Evolutionary conservation across 306 rosid genomes (phyloP).

Genomic region (Malus sylvestris): DNA sequence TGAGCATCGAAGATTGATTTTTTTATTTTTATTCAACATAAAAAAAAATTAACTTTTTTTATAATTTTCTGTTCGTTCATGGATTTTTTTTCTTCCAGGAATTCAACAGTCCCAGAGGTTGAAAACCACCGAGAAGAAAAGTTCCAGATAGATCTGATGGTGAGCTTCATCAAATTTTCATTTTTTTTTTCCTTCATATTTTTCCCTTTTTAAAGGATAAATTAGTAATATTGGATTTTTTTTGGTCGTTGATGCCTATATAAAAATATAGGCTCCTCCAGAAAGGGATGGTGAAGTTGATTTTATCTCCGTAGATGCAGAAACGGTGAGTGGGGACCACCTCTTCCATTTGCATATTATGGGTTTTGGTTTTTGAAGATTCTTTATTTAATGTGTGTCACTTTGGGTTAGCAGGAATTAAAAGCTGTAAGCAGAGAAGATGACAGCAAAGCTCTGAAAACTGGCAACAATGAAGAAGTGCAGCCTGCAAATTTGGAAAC

Average conservation of each 20-base stretch:
- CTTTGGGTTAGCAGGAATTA: slow-evolving; percentile 41
- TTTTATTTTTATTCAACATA: background rate
- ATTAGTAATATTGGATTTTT: background rate
- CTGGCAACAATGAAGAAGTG: slow-evolving; percentile 38
- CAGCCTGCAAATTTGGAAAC: slow-evolving; percentile 30
- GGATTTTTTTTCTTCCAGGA: slow-evolving; percentile 31
- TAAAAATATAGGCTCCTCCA: slow-evolving; percentile 62
- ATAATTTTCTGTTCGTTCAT: slow-evolving; percentile 7
- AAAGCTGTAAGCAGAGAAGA: slow-evolving; percentile 55
- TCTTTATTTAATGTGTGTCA: background rate
- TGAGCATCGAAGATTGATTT: slow-evolving; percentile 33
- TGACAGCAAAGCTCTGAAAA: slow-evolving; percentile 36
- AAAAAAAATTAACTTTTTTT: background rate
- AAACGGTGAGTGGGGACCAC: slow-evolving; percentile 61
- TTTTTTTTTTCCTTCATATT: background rate
- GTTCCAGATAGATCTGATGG: slow-evolving; percentile 93
- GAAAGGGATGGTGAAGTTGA: slow-evolving; percentile 59
- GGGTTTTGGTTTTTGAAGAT: background rate
- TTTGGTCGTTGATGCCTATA: slow-evolving; percentile 8
- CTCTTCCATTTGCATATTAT: slow-evolving; percentile 7
- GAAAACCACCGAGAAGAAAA: slow-evolving; percentile 69
- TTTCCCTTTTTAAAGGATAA: background rate
- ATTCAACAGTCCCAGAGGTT: slow-evolving; percentile 28
- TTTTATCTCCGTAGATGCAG: slow-evolving; percentile 52
- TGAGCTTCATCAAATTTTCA: slow-evolving; percentile 19